A percentile compares a stretch with the other conserved stretches of the same genome.
These are phyloP conservation scores for Laburnicola sp. DNA, from an alignment of 2,329 filamentous ascomycete genomes.

Conservation along the genomic window DNA sequence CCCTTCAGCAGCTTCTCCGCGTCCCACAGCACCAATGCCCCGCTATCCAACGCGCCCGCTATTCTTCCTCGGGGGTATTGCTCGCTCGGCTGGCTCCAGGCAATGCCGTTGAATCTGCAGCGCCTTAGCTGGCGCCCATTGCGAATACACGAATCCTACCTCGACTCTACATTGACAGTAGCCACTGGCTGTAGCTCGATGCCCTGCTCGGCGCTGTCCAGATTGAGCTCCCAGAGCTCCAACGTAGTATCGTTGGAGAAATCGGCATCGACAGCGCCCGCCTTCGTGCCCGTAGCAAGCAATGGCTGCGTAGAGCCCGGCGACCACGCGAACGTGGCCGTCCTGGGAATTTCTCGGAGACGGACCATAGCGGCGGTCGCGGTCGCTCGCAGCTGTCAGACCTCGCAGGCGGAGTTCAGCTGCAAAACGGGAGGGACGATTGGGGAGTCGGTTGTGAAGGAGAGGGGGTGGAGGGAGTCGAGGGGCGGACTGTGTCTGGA, in stretches of 20 bases:
- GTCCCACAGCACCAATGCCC: slow-evolving; percentile 91
- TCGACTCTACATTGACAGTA: slow-evolving; percentile 84
- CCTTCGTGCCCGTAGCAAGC: slow-evolving; percentile 89
- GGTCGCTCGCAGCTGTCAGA: slow-evolving; percentile 36
- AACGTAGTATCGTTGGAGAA: slow-evolving; percentile 97
- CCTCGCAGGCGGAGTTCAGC: slow-evolving; percentile 11
- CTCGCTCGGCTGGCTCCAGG: slow-evolving; percentile 83
- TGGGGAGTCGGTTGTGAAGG: slow-evolving; percentile 17
- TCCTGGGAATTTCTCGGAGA: slow-evolving; percentile 93
- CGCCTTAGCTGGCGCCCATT: not conserved
- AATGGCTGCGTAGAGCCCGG: slow-evolving; percentile 76
- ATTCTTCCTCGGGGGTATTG: slow-evolving; percentile 84
- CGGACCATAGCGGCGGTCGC: slow-evolving; percentile 73
- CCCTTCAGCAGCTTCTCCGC: slow-evolving; percentile 67
- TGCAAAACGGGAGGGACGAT: slow-evolving; percentile 15
- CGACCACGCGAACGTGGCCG: slow-evolving; percentile 96
- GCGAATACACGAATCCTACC: slow-evolving; percentile 56
- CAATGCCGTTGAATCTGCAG: slow-evolving; percentile 89
- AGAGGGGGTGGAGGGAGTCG: slow-evolving; percentile 21
- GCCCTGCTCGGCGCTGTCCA: slow-evolving; percentile 74
- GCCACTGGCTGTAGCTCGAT: slow-evolving; percentile 84
- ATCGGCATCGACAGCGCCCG: slow-evolving; percentile 92
- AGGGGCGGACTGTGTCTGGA: slow-evolving; percentile 26
- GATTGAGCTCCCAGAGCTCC: slow-evolving; percentile 90
- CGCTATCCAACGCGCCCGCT: slow-evolving; percentile 92